Conservation (phyloP, 1,284 basidiomycete genomes). For the Neotropicomus parvogracilis region DNA sequence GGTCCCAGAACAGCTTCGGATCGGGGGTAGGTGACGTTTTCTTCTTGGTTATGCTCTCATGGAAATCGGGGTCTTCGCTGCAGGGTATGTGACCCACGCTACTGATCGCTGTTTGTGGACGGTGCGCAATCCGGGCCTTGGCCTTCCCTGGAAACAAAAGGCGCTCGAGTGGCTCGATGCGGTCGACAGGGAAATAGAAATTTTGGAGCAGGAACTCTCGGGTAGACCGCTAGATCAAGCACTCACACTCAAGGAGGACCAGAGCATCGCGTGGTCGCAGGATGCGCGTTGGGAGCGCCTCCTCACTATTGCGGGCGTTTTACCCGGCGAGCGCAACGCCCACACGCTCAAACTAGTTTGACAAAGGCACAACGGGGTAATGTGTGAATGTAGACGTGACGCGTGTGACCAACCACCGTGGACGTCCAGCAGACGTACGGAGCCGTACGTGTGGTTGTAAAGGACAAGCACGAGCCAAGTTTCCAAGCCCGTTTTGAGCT, state of each 20-base stretch:
- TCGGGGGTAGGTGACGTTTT: slow-evolving; percentile 41
- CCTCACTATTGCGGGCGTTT: slow-evolving; percentile 32
- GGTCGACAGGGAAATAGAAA: slow-evolving; percentile 44
- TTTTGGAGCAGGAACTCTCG: slow-evolving; percentile 37
- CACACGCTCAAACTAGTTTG: too few relatives aligned
- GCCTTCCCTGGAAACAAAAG: slow-evolving; percentile 8
- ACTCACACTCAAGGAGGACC: slow-evolving; percentile 48
- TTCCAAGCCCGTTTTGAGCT: too few relatives aligned
- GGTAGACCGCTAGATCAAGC: slow-evolving; percentile 36
- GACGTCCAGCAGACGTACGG: too few relatives aligned
- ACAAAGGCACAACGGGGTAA: too few relatives aligned
- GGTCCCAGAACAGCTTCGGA: slow-evolving; percentile 55
- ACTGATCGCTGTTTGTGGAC: slow-evolving; percentile 55
- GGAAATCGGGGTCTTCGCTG: neutral
- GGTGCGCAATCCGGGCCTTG: slow-evolving; percentile 34
- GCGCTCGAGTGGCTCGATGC: slow-evolving; percentile 33
- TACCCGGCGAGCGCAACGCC: slow-evolving; percentile 27
- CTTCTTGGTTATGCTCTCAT: neutral
- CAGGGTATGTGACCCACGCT: slow-evolving; percentile 68
- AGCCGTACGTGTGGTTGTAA: too few relatives aligned
- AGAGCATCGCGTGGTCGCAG: slow-evolving; percentile 47
- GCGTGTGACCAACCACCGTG: too few relatives aligned
- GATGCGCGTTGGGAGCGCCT: slow-evolving; percentile 51
- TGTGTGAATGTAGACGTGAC: too few relatives aligned
- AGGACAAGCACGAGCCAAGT: too few relatives aligned